A percentile compares a stretch with the other conserved stretches of the same genome.
Evolutionary conservation across 768 basidiomycete genomes (phyloP).

Genomic region (Tulasnella sp.): DNA sequence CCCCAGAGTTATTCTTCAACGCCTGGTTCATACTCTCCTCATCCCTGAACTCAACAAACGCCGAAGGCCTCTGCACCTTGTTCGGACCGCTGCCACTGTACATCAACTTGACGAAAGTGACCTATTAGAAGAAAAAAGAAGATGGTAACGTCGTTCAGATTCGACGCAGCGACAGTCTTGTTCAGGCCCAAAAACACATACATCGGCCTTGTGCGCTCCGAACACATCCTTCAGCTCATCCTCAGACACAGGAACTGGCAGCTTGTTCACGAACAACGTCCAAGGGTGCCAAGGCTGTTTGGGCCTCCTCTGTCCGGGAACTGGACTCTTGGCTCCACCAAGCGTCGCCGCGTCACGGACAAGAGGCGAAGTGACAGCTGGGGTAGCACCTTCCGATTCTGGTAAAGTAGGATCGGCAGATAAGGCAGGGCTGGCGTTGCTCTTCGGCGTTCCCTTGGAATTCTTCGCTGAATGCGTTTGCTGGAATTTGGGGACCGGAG

Average conservation of each 20-base stretch:
- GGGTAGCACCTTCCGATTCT: conserved; percentile 14
- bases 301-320: conserved; percentile 66
- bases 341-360: not conserved
- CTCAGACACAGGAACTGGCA: conserved; percentile 51
- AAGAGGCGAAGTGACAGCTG: not conserved
- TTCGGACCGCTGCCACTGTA: conserved; percentile 37
- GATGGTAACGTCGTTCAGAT: not conserved
- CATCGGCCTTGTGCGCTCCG: conserved; percentile 62
- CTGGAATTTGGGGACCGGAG: not conserved
- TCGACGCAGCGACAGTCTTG: not conserved
- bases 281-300: conserved; percentile 61
- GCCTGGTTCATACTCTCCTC: conserved; percentile 81
- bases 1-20: conserved; percentile 68
- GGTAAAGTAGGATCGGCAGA: conserved; percentile 6
- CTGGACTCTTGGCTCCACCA: conserved; percentile 46
- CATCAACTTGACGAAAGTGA: conserved; percentile 65
- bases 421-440: conserved; percentile 16
- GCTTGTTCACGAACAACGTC: conserved; percentile 79
- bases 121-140: conserved; percentile 42
- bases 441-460: not conserved
- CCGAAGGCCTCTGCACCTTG: conserved; percentile 49
- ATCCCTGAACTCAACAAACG: conserved; percentile 86
- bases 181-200: not conserved
- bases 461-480: not conserved
- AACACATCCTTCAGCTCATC: conserved; percentile 72